These are phyloP conservation scores for Cryptosporidium sp. DNA, from an alignment of 169 alveolate genomes.

Conservation along the genomic window DNA sequence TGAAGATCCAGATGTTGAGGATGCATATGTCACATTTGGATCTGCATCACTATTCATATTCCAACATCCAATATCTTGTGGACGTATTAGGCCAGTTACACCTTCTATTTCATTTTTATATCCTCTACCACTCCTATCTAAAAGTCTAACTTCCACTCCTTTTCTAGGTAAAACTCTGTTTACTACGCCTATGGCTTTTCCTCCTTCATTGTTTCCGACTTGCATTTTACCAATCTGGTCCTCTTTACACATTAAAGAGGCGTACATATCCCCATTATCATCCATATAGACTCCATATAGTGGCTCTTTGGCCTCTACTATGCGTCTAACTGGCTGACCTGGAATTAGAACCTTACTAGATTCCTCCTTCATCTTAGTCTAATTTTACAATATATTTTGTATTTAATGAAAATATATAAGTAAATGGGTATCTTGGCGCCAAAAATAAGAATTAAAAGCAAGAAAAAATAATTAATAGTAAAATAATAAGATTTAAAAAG, in stretches of 20 bases:
- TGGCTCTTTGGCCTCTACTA: not conserved
- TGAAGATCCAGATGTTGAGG: not conserved
- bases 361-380: not conserved
- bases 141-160: constrained; percentile 59
- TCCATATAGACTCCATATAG: constrained; percentile 25
- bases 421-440: constrained; percentile 9
- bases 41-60: constrained; percentile 33
- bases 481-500: not conserved
- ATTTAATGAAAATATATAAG: not conserved
- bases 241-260: constrained; percentile 49
- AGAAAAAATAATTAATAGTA: not conserved
- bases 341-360: constrained; percentile 11
- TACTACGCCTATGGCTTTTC: constrained; percentile 42
- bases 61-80: constrained; percentile 73
- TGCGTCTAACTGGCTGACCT: constrained; percentile 33
- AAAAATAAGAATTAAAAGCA: not conserved
- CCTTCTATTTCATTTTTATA: constrained; percentile 43
- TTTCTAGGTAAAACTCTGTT: constrained; percentile 52
- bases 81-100: constrained; percentile 30
- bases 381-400: not conserved
- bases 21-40: not conserved
- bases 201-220: constrained; percentile 9
- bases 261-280: constrained; percentile 20
- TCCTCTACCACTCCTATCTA: constrained; percentile 40
- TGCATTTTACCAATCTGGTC: constrained; percentile 11